phyloP scores from a whole-genome alignment of 192 early-diverging fungal species.

The Backusella morwellensis region DNA sequence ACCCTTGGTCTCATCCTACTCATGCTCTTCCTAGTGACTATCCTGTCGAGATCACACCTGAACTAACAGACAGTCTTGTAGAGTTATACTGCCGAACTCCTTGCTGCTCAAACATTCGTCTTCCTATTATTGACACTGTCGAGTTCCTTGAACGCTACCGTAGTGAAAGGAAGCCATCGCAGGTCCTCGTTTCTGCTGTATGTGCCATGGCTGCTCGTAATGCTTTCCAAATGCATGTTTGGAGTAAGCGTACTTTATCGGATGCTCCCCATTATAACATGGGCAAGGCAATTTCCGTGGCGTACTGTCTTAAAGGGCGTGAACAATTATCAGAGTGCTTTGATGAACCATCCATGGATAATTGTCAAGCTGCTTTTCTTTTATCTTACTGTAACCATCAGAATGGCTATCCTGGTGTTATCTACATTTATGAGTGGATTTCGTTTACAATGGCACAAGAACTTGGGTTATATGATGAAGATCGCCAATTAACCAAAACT shows the following conservation, averaged over 20 bases:
- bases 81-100: constrained; percentile 35
- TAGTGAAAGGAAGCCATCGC: constrained; percentile 19
- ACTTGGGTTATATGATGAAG: constrained; percentile 30
- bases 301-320: constrained; percentile 32
- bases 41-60: constrained; percentile 34
- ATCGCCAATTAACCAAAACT: constrained; percentile 14
- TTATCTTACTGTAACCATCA: constrained; percentile 38
- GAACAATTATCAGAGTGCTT: constrained; percentile 36
- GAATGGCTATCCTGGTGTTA: constrained; percentile 31
- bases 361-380: constrained; percentile 33
- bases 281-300: constrained; percentile 37
- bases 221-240: constrained; percentile 39
- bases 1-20: constrained; percentile 28
- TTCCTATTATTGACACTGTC: constrained; percentile 29
- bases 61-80: constrained; percentile 34
- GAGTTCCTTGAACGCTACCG: constrained; percentile 28
- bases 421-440: constrained; percentile 40
- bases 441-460: constrained; percentile 40
- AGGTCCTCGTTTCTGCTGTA: constrained; percentile 30
- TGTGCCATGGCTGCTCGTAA: constrained; percentile 40
- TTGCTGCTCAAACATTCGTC: constrained; percentile 32
- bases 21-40: constrained; percentile 34
- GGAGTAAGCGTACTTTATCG: constrained; percentile 25
- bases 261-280: constrained; percentile 36
- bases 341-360: constrained; percentile 34